Evolutionary conservation across 495 filamentous ascomycete species (phyloP).

Genomic region (Bombardia bombarda): DNA sequence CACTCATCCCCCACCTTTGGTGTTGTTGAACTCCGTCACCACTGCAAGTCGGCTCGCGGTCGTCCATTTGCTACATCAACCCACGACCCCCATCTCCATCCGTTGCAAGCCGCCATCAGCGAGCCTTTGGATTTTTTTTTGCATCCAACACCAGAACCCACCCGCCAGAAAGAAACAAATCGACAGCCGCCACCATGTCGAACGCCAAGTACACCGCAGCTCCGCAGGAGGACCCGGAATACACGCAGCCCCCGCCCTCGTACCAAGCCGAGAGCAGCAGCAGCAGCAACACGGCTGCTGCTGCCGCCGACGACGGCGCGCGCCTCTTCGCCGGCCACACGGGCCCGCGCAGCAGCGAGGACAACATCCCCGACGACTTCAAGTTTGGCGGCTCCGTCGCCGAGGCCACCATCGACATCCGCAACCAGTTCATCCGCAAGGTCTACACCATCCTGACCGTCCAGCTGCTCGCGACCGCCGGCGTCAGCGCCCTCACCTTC

Average conservation of each 20-base stretch:
- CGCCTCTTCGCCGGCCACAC: constrained; percentile 35
- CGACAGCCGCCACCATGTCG: constrained; percentile 46
- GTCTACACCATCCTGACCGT: constrained; percentile 54
- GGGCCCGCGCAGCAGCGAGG: constrained; percentile 65
- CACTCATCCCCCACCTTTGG: too few species aligned
- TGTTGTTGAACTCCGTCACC: too few species aligned
- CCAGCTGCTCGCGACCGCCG: constrained; percentile 78
- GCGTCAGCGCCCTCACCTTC: constrained; percentile 77
- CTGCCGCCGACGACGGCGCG: constrained; percentile 30
- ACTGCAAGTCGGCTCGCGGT: too few species aligned
- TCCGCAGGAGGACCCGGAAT: constrained; percentile 69
- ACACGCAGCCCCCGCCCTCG: constrained; percentile 78
- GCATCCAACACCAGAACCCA: too few species aligned
- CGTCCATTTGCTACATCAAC: too few species aligned
- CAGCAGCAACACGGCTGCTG: too few species aligned
- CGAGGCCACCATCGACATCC: constrained; percentile 89
- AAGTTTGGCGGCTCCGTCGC: constrained; percentile 92
- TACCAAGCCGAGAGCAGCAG: constrained; percentile 40
- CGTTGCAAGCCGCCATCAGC: too few species aligned
- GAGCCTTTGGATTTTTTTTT: too few species aligned
- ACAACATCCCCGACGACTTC: constrained; percentile 96
- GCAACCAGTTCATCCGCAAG: constrained; percentile 97
- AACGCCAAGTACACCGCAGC: constrained; percentile 64
- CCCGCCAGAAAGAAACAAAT: neutral
- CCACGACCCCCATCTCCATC: too few species aligned